Base-by-base conservation (phyloP, 495 filamentous ascomycete genomes). In the Cercophora sp. region DNA sequence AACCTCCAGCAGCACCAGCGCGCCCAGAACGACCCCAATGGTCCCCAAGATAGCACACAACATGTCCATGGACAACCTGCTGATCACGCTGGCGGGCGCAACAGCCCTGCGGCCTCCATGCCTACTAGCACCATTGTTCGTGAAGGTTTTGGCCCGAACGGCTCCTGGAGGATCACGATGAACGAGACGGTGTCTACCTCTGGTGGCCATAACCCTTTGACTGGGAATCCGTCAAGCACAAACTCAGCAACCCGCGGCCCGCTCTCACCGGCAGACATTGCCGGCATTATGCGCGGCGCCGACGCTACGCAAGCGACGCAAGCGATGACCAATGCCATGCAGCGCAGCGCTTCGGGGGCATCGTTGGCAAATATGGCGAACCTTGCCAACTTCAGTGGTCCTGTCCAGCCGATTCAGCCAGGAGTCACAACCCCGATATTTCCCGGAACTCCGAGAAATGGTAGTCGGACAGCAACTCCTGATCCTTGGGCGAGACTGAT, bases 261-360 rank as follows among this genome's bases (percentile, higher is more conserved):
- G 6, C 47, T 70, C 8, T 63, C 65, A 2, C 52, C 61, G 11
- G 53, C 62, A 13, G 70, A 71, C 8, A 54, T 68, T 4, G 72
- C 72, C 25, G 70, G 69, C 50, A 65, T 70, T 8, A 48, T 78
- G 4, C 68, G 71, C 24, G 59, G 67, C 39, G 69, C 68, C 15
- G 75, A 77, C 48, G 61, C 69, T n/a, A 60, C 52, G 8, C 66
- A 73, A 25, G 67, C 69, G 5, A 66, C 65, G 3, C 70, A 69
- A 27, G 55, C 56, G n/a, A 70, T 73, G 59, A 61, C 67, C 0
- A 69, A 69, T 55, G 73, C 72, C 19, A 78, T 79, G 73, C 70
- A 73, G 20, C 63, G 75, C 51, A 75, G 69, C 59, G 62, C 74
- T 20, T 74, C 74, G 5, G 72, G 69, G 35, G 68, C 69, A 15